Evolutionary conservation across 116 monocot species (phyloP).

Genomic region (Dioscorea cayenensis): DNA sequence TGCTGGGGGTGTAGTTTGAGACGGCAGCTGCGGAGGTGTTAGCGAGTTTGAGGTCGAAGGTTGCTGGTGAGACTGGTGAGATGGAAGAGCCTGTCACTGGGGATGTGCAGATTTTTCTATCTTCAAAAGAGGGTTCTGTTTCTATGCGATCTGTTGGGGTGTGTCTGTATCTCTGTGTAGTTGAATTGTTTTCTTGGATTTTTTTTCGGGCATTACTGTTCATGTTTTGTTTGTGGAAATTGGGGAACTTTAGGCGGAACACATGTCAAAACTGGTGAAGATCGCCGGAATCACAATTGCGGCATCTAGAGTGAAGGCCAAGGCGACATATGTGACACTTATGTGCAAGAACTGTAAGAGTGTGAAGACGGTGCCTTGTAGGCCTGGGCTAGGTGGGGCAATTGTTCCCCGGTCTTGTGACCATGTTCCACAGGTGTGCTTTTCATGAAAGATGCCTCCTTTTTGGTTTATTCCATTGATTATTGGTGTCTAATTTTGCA

Average conservation of each 20-base stretch:
- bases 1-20: slow-evolving; percentile 51
- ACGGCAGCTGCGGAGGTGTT: slow-evolving; percentile 87
- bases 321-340: slow-evolving; percentile 94
- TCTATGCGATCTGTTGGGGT: slow-evolving; percentile 87
- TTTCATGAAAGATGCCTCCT: neutral
- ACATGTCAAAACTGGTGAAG: slow-evolving; percentile 96
- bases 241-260: slow-evolving; percentile 53
- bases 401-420: slow-evolving; percentile 94
- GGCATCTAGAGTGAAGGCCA: slow-evolving; percentile 95
- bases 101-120: slow-evolving; percentile 89
- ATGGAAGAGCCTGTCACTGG: slow-evolving; percentile 95
- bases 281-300: slow-evolving; percentile 92
- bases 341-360: slow-evolving; percentile 95
- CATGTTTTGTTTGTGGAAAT: neutral
- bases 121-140: slow-evolving; percentile 81
- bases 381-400: slow-evolving; percentile 96
- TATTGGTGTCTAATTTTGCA: neutral
- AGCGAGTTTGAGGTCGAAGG: slow-evolving; percentile 75
- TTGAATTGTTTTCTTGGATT: neutral
- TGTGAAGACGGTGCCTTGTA: slow-evolving; percentile 65
- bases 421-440: slow-evolving; percentile 63
- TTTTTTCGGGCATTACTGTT: neutral
- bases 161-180: neutral
- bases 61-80: slow-evolving; percentile 80
- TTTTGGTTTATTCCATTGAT: neutral